Evolutionary conservation across 495 filamentous ascomycete species (phyloP), one percentile per base, ranked within the genome.

Genomic region (Bacidia rubella): DNA sequence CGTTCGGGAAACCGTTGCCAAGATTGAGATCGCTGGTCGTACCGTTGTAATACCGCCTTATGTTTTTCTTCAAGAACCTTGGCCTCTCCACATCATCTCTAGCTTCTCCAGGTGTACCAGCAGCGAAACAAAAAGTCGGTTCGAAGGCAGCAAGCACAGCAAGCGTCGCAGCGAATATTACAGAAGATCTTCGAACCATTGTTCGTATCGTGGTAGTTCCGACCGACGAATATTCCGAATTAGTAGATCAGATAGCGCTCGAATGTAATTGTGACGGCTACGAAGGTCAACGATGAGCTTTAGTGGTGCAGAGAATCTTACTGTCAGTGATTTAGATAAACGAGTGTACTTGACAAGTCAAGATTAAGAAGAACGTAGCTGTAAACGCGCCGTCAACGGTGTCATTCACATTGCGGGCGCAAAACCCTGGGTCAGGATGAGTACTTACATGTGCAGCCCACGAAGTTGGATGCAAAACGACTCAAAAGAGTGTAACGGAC

Each of bases 301-400:
- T 59, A 62, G 58, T 60, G 58, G 45, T 56, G 40, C 23, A n/a
- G 19, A 22, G 53, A n/a, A 53, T 71, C 73, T 66, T 54, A 62
- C 60, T 74, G 76, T 74, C 72, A 73, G 75, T 70, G 65, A 53
- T 57, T n/a, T n/a, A 55, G 63, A 63, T 58, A 61, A 80, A 80
- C 72, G 76, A 79, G 72, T 75, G 76, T 74, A 80, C 73, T 80
- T 79, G 76, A 79, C 60, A 56, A 47, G 49, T 55, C 75, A 73
- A 66, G 60, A 47, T 64, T 72, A 69, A 73, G 70, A 78, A 77
- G 68, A 79, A 69, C 62, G 77, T 77, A 65, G 65, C 65, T 67
- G 44, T 22, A 47, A 53, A 32, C 22, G 20, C 23, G n/a, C n/a
- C n/a, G n/a, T n/a, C n/a, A n/a, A n/a, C n/a, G n/a, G n/a, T n/a